These are phyloP conservation scores for Lophiostoma macrostomum DNA, from an alignment of 495 filamentous ascomycete genomes.

Conservation along the genomic window DNA sequence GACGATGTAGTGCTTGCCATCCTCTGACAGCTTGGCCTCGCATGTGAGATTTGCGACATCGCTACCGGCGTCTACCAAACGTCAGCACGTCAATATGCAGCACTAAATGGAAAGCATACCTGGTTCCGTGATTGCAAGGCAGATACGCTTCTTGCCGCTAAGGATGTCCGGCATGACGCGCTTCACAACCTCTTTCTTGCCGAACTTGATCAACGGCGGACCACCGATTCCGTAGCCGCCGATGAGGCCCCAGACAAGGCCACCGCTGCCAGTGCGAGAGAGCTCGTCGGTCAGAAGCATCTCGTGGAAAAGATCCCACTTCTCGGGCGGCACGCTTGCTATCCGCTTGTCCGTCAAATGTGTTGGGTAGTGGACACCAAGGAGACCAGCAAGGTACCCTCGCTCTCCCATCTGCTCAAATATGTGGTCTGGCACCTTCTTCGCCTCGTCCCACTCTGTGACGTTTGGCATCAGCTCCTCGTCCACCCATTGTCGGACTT, in stretches of 20 bases:
- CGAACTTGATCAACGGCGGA: slow-evolving; percentile 88
- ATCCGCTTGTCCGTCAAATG: slow-evolving; percentile 67
- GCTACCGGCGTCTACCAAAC: slow-evolving; percentile 59
- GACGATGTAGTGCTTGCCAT: slow-evolving; percentile 98
- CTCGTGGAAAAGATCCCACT: slow-evolving; percentile 99
- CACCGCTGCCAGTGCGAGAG: slow-evolving; percentile 80
- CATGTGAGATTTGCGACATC: slow-evolving; percentile 95
- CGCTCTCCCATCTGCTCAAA: slow-evolving; percentile 94
- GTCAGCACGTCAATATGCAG: slow-evolving; percentile 9
- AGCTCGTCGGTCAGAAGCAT: slow-evolving; percentile 92
- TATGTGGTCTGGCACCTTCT: slow-evolving; percentile 78
- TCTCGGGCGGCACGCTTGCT: slow-evolving; percentile 74
- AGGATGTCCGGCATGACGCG: slow-evolving; percentile 79
- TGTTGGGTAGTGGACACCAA: slow-evolving; percentile 77
- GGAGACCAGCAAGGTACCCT: slow-evolving; percentile 85
- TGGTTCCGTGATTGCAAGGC: slow-evolving; percentile 79
- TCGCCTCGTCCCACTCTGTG: slow-evolving; percentile 94
- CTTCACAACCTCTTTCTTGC: slow-evolving; percentile 84
- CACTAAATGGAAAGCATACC: slow-evolving; percentile 13
- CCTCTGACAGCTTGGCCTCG: slow-evolving; percentile 86
- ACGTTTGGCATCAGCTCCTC: slow-evolving; percentile 86
- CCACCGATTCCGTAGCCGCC: slow-evolving; percentile 93
- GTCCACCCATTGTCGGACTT: slow-evolving; percentile 90
- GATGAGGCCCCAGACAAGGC: slow-evolving; percentile 97
- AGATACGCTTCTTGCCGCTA: slow-evolving; percentile 92